These are phyloP conservation scores for Globisporangium takayamanum DNA, from an alignment of 352 stramenopile species.

Conservation along the genomic window DNA sequence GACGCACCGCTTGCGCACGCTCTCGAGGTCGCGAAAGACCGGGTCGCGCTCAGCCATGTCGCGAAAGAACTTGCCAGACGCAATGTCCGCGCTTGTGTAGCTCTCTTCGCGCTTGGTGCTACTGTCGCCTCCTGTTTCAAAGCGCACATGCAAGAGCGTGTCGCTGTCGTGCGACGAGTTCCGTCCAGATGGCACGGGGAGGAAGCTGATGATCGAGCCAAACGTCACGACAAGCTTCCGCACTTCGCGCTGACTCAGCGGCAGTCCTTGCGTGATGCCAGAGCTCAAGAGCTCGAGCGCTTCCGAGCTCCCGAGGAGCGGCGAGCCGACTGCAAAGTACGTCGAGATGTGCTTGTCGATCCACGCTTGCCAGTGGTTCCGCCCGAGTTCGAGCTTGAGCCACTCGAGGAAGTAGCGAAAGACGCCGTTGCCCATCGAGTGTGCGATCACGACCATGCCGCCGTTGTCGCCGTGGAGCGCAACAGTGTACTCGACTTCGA, in stretches of 20 bases:
- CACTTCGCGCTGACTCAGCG: slow-evolving; percentile 57
- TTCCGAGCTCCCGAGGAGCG: slow-evolving; percentile 63
- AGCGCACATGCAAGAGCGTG: slow-evolving; percentile 44
- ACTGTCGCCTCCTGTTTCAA: slow-evolving; percentile 14
- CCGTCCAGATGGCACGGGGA: slow-evolving; percentile 52
- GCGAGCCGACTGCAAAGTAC: slow-evolving; percentile 71
- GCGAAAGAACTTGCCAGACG: slow-evolving; percentile 59
- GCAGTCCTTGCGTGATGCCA: slow-evolving; percentile 54
- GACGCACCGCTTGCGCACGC: slow-evolving; percentile 34
- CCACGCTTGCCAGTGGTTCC: slow-evolving; percentile 68
- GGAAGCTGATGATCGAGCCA: slow-evolving; percentile 64
- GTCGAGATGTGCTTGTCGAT: slow-evolving; percentile 69
- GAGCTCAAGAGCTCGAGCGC: slow-evolving; percentile 63
- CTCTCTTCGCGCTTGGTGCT: slow-evolving; percentile 25
- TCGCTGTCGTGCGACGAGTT: slow-evolving; percentile 47
- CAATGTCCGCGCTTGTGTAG: slow-evolving; percentile 65
- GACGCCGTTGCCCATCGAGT: slow-evolving; percentile 77
- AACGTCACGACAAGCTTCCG: slow-evolving; percentile 69
- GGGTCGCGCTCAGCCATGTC: slow-evolving; percentile 60
- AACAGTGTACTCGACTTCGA: slow-evolving; percentile 52
- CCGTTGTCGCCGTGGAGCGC: slow-evolving; percentile 33
- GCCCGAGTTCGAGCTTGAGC: slow-evolving; percentile 68
- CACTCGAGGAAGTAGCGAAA: slow-evolving; percentile 82
- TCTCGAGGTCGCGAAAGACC: slow-evolving; percentile 55
- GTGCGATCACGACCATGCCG: slow-evolving; percentile 67